Evolutionary conservation across 148 eudicot genomes (phyloP).

Genomic region (Chenopodium album): DNA sequence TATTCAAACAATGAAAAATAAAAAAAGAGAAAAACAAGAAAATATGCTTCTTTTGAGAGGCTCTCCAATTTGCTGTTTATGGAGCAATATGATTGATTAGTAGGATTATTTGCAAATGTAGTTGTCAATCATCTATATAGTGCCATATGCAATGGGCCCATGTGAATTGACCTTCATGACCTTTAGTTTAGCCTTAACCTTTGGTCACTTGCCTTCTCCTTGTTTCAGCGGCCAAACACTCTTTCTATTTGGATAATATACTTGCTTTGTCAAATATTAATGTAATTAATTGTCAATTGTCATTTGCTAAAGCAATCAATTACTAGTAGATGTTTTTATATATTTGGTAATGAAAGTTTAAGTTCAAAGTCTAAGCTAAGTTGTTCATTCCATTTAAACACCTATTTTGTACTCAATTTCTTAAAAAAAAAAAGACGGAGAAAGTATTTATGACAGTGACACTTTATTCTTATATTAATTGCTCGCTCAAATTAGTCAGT

Average conservation of each 20-base stretch:
- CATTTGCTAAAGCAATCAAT: neutral
- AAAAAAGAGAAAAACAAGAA: neutral
- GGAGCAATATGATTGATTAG: neutral
- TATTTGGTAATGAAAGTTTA: too few relatives aligned
- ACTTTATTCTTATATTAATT: too few relatives aligned
- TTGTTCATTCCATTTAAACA: too few relatives aligned
- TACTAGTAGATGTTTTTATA: neutral
- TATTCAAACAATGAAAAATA: neutral
- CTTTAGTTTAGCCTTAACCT: neutral
- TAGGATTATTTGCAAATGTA: neutral
- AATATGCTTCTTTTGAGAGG: neutral
- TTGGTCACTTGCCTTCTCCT: constrained; percentile 5
- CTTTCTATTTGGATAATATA: neutral
- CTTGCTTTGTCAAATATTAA: neutral
- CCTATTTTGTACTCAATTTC: too few relatives aligned
- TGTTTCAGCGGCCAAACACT: neutral
- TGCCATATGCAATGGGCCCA: constrained; percentile 17
- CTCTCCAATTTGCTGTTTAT: neutral
- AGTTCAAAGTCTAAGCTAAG: too few relatives aligned
- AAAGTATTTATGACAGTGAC: too few relatives aligned
- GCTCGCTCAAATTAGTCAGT: neutral
- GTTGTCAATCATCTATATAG: constrained; percentile 7
- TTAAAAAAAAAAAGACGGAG: too few relatives aligned
- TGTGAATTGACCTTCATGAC: constrained; percentile 6
- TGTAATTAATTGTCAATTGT: neutral